Base-by-base conservation (phyloP, 2,329 filamentous ascomycete species). In the Alternaria sp. region DNA sequence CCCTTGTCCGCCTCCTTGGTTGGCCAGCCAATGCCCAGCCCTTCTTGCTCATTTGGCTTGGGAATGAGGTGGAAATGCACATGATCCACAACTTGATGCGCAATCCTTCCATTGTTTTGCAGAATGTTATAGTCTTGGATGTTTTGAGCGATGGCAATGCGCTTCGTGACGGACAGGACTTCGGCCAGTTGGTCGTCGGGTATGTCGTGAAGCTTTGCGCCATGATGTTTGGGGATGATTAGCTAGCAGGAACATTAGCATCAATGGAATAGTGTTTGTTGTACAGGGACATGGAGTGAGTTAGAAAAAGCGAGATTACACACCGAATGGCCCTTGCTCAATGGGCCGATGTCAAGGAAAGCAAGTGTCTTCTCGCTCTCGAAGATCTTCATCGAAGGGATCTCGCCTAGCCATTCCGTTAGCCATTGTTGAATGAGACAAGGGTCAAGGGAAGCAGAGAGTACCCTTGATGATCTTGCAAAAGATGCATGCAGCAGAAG, bases 21-120 rank as follows among this genome's bases (percentile, higher is more conserved):
- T 20, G 94, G 93, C 95, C 95, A 99, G 34, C 81, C 79, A 69
- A 98, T 85, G 5, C 86, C 88, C 53, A 99, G 83, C 7, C 95
- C 95, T 78, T 98, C 92, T 36, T 84, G 75, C 72, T 89, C 83
- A 74, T 92, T 96, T 53, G 95, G 94, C 85, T 99, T 99, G 36
- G 95, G 95, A 65, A 99, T 99, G 88, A 98, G 90, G 77, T 99
- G 95, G 81, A 99, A 94, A 79, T 97, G 94, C 69, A 96, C 94
- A 82, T 99, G 95, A 69, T 93, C 91, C 64, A 99, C 94, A 66
- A 91, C 85, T 82, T 98, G 95, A 80, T 99, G 95, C 18, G 95
- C 95, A 73, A 94, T 87, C 22, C 87, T 85, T 54, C 95, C 95
- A 75, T 99, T 99, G 83, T 99, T 99, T 83, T 99, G 95, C 61